phyloP scores from a whole-genome alignment of 495 filamentous ascomycete genomes.

The Staphylotrichum tortipilum region DNA sequence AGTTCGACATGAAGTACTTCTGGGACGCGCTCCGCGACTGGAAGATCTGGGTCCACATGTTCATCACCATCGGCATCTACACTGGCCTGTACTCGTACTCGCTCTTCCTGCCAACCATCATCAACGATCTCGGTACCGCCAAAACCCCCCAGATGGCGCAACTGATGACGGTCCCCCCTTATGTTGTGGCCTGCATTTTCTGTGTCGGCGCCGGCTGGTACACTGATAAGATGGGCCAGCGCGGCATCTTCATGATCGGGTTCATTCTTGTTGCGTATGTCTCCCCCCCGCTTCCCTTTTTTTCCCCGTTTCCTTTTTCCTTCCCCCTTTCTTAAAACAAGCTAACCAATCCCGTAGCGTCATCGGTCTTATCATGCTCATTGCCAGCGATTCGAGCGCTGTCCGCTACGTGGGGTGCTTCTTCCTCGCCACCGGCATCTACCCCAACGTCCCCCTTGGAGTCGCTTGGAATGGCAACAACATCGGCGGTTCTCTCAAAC shows the following conservation, averaged over 20 bases:
- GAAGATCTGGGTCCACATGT: conserved; percentile 60
- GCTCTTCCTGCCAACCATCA: conserved; percentile 59
- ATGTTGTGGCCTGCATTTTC: conserved; percentile 41
- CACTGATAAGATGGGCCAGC: conserved; percentile 44
- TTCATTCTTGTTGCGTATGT: conserved; percentile 35
- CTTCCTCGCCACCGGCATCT: conserved; percentile 59
- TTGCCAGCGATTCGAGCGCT: conserved; percentile 29
- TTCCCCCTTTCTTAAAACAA: too few relatives aligned
- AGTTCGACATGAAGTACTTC: conserved; percentile 65
- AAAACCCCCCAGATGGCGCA: conserved; percentile 48
- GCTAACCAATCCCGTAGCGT: conserved; percentile 32
- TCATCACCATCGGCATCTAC: conserved; percentile 43
- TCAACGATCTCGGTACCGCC: conserved; percentile 45
- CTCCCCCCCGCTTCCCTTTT: too few relatives aligned
- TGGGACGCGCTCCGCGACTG: conserved; percentile 66
- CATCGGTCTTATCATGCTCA: conserved; percentile 58
- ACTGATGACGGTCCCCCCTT: conserved; percentile 53
- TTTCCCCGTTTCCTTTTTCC: too few relatives aligned
- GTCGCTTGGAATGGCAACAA: conserved; percentile 79
- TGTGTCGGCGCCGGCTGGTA: conserved; percentile 45
- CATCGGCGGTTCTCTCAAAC: conserved; percentile 71
- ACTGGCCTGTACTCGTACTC: conserved; percentile 59
- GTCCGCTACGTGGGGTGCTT: conserved; percentile 66
- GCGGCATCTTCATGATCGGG: conserved; percentile 51
- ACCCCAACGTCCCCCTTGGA: conserved; percentile 63